Evolutionary conservation across 108 stramenopile species (phyloP).

Genomic region (Hondaea fermentalgiana): DNA sequence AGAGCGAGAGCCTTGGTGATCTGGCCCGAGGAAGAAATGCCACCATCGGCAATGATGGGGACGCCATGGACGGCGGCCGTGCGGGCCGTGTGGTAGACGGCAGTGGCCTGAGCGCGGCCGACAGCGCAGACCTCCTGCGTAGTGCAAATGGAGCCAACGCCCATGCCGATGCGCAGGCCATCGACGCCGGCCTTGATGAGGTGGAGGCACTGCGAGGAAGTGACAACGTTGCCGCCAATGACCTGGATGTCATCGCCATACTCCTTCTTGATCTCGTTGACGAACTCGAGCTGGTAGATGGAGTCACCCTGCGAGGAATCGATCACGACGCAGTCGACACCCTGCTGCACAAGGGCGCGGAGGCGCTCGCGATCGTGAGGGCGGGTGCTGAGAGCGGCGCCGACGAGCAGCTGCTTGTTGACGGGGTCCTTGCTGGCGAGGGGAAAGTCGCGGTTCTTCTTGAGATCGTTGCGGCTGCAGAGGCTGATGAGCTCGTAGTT

Average conservation of each 20-base stretch:
- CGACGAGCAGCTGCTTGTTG: constrained; percentile 90
- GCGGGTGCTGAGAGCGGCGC: constrained; percentile 96
- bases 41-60: constrained; percentile 96
- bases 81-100: constrained; percentile 93
- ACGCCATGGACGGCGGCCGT: constrained; percentile 82
- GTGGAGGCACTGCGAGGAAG: constrained; percentile 84
- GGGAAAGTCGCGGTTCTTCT: constrained; percentile 95
- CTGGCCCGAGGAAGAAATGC: constrained; percentile 92
- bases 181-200: constrained; percentile 98
- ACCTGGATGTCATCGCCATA: constrained; percentile 76
- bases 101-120: constrained; percentile 95
- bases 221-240: constrained; percentile 98
- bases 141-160: constrained; percentile 97
- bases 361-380: constrained; percentile 88
- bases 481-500: constrained; percentile 90
- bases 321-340: constrained; percentile 96
- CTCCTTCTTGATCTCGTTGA: constrained; percentile 70
- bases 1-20: constrained; percentile 93
- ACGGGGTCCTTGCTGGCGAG: constrained; percentile 77
- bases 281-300: constrained; percentile 93
- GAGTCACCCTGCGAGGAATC: constrained; percentile 99
- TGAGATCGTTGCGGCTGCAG: constrained; percentile 93
- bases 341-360: constrained; percentile 76
- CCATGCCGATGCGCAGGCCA: constrained; percentile 99
- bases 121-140: constrained; percentile 99